Base-by-base conservation (phyloP, 2,329 filamentous ascomycete species). In the Fusarium gaditjirri region DNA sequence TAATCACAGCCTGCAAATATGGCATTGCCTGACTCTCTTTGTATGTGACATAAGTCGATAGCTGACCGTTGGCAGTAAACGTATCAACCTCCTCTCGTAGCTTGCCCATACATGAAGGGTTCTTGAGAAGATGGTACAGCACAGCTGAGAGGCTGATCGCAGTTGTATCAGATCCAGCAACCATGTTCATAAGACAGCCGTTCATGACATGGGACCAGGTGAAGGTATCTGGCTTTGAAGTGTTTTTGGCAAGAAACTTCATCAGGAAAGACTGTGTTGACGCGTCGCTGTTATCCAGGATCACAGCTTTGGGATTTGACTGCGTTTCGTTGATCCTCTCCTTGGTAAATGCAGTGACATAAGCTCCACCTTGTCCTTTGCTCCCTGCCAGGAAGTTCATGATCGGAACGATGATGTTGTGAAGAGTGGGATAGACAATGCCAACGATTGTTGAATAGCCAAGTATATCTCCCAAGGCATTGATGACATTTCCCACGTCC, bases 401-500 rank as follows among this genome's bases (percentile, higher is more conserved):
- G 8, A 77, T 19, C 1, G 66, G 53, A 23, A 72, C 71, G 0
- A 79, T 19, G 4, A 60, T 59, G 2, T 42, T 61, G 31, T 72
- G 76, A 4, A 77, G 23, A 5, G 31, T 47, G 8, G 73, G 61
- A 10, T 68, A 80, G 2, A 76, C 65, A 4, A 50, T 50, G 11
- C 79, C 79, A 6, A 76, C 61, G 5, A 78, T 23, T 3, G 72
- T 70, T 0, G 74, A 65, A 36, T 81, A 81, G 8, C 49, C 17
- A 9, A 80, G 29, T 27, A 63, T 43, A 17, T 72, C 60, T 12
- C 79, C 77, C 10, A 81, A 56, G 3, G 72, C 70, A 0, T 35
- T 31, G 17, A 81, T 79, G 1, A 81, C 65, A 5, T 72, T 73
- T 2, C 65, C 73, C 1, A 83, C 62, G 29, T 83, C 81, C 4